phyloP scores from a whole-genome alignment of 768 basidiomycete genomes.

The Collybia sordida region DNA sequence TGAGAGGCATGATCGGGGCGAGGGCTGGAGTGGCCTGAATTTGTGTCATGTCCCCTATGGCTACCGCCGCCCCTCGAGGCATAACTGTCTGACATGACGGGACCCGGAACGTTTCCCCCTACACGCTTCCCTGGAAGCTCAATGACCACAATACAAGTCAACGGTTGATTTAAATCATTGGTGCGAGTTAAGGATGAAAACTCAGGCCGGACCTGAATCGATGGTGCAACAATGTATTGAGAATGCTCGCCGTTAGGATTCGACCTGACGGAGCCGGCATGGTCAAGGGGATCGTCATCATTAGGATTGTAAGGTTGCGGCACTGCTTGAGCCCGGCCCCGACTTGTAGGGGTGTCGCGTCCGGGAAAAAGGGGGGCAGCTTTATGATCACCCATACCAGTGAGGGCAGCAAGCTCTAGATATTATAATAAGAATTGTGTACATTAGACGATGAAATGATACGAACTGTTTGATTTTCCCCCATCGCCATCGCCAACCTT shows the following conservation, averaged over 20 bases:
- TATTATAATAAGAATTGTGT: slow-evolving; percentile 1
- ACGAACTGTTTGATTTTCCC: slow-evolving; percentile 86
- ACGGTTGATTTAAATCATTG: slow-evolving; percentile 68
- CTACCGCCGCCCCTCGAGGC: slow-evolving; percentile 25
- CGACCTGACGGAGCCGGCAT: slow-evolving; percentile 48
- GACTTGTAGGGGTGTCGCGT: slow-evolving; percentile 55
- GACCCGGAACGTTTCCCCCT: slow-evolving; percentile 49
- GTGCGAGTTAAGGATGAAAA: slow-evolving; percentile 79
- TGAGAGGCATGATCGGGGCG: slow-evolving; percentile 29
- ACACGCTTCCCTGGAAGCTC: slow-evolving; percentile 82
- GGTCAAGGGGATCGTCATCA: slow-evolving; percentile 85
- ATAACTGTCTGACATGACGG: slow-evolving; percentile 50
- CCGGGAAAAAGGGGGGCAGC: slow-evolving; percentile 64
- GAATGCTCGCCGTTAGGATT: slow-evolving; percentile 42
- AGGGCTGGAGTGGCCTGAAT: slow-evolving; percentile 45
- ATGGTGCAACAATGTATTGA: slow-evolving; percentile 84
- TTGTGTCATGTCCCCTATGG: slow-evolving; percentile 22
- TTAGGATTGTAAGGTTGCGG: slow-evolving; percentile 61
- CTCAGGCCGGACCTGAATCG: slow-evolving; percentile 92
- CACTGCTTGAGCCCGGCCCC: slow-evolving; percentile 30
- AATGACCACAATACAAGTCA: slow-evolving; percentile 93
- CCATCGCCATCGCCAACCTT: slow-evolving; percentile 88
- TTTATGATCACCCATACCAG: slow-evolving; percentile 77
- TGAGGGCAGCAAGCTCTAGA: slow-evolving; percentile 89
- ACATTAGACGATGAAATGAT: slow-evolving; percentile 7